Base-by-base conservation (phyloP, 768 basidiomycete genomes). In the Pilatotrama ljubarskyi region DNA sequence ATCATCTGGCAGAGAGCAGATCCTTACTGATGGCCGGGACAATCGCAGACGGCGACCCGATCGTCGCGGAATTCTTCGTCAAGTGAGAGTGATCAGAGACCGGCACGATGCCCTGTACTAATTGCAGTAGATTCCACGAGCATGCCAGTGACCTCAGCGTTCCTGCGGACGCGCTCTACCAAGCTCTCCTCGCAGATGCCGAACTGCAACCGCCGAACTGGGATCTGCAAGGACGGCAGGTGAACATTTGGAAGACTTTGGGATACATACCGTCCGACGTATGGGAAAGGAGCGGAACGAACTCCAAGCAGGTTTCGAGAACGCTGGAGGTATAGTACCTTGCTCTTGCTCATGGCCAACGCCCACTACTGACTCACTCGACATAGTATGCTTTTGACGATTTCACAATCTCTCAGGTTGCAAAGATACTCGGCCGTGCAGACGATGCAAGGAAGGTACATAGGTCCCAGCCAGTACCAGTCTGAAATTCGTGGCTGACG, bases 381-480 rank as follows among this genome's bases (percentile, higher is more conserved):
- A 4, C 29, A 2, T 32, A 87, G 86, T 78, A 87, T 64, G 78
- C 85, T 1, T 87, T 87, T 68, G 80, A 79, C 55, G 86, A 87
- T 63, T 87, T 87, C 63, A 72, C 82, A 1, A 82, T 87, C 49
- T 82, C 84, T 1, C 86, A 87, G 74, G 86, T 86, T 1, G 81
- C 85, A 0, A 84, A 81, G 61, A 58, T 77, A 5, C 72, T 87
- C 2, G 82, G 81, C 18, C 82, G 80, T 53, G 72, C 72, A 0
- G 73, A 69, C 8, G 86, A 87, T 66, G 78, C 73, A 10, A 65
- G 69, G 35, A 86, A 86, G 77, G 85, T 84, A 63, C n/a, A 10
- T 20, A 44, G 29, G n/a, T n/a, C 29, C 29, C 29, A 10, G 10
- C 10, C 29, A 32, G 5, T 5, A 5, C 10, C 29, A 51, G 25